Percentiles rank a stretch among this genome's conserved stretches.
phyloP scores from a whole-genome alignment of 1,284 basidiomycete genomes.

The Irpex rosettiformis region DNA sequence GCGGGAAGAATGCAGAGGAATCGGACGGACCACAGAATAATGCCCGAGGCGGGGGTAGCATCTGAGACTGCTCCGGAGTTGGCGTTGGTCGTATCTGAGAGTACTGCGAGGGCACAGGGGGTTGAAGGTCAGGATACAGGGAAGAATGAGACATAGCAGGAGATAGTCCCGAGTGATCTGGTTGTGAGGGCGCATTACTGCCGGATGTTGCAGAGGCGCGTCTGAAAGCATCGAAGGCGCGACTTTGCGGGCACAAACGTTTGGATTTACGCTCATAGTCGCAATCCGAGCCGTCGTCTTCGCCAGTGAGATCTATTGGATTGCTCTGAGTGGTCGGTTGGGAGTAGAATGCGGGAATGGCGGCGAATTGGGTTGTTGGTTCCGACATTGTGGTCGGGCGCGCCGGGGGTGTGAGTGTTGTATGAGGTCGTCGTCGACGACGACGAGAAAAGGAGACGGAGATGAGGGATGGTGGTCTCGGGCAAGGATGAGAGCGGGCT shows the following conservation, averaged over 20 bases:
- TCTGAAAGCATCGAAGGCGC: conserved; percentile 25
- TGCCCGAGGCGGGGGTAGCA: conserved; percentile 4
- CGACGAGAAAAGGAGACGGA: conserved; percentile 7
- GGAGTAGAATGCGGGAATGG: conserved; percentile 16
- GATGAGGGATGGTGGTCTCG: conserved; percentile 15
- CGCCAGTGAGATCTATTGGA: conserved; percentile 32
- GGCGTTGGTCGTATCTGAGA: conserved; percentile 1
- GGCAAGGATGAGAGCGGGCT: conserved; percentile 12
- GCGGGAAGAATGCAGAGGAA: conserved; percentile 31
- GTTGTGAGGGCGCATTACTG: conserved; percentile 13
- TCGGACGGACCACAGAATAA: conserved; percentile 27
- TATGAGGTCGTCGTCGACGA: conserved; percentile 14
- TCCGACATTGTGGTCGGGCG: conserved; percentile 4
- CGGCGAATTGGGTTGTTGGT: not conserved
- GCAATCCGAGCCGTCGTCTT: conserved; percentile 28
- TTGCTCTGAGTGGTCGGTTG: conserved; percentile 22
- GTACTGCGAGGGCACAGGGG: conserved; percentile 1
- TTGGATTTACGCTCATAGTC: conserved; percentile 25
- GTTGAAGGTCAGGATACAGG: conserved; percentile 13
- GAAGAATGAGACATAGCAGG: conserved; percentile 29
- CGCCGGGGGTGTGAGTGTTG: not conserved
- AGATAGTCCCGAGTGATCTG: conserved; percentile 27
- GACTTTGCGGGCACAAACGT: conserved; percentile 20
- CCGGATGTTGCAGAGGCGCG: conserved; percentile 7
- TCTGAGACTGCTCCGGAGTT: not conserved